Conservation (phyloP, 164 flowering plant species). For the Chimonanthus praecox region DNA sequence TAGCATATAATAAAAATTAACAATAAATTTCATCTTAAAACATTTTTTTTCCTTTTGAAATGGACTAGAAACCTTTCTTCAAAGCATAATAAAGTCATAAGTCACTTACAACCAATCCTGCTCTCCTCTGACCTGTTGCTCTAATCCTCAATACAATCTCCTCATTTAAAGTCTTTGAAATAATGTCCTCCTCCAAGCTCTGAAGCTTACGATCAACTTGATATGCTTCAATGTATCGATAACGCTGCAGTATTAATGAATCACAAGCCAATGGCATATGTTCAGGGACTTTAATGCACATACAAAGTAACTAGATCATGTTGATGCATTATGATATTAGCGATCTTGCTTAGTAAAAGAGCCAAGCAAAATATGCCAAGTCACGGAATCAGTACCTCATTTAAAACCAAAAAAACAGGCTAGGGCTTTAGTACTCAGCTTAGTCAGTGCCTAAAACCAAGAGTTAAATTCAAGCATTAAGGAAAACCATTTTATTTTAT, state of each 20-base stretch:
- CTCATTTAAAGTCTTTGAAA: conserved; percentile 40
- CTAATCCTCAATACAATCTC: conserved; percentile 44
- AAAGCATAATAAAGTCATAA: neutral
- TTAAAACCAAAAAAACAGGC: neutral
- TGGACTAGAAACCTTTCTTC: conserved; percentile 4
- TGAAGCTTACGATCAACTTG: conserved; percentile 58
- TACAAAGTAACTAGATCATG: neutral
- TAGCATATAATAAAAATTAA: neutral
- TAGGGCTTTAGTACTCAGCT: neutral
- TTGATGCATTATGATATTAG: neutral
- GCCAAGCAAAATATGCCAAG: neutral
- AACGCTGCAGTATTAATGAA: conserved; percentile 49
- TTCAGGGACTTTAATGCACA: neutral
- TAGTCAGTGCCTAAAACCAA: too few relatives aligned
- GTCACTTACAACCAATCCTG: conserved; percentile 71
- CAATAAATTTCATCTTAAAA: neutral
- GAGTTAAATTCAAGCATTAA: too few relatives aligned
- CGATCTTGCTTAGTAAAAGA: neutral
- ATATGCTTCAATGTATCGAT: conserved; percentile 73
- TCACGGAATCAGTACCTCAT: neutral
- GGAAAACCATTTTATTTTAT: too few relatives aligned
- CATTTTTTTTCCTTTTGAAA: neutral
- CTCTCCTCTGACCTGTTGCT: conserved; percentile 59
- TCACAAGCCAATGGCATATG: conserved; percentile 3
- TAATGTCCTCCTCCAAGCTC: conserved; percentile 51